Evolutionary conservation across 2,329 filamentous ascomycete genomes (phyloP).

Genomic region (Metarhizium brunneum): DNA sequence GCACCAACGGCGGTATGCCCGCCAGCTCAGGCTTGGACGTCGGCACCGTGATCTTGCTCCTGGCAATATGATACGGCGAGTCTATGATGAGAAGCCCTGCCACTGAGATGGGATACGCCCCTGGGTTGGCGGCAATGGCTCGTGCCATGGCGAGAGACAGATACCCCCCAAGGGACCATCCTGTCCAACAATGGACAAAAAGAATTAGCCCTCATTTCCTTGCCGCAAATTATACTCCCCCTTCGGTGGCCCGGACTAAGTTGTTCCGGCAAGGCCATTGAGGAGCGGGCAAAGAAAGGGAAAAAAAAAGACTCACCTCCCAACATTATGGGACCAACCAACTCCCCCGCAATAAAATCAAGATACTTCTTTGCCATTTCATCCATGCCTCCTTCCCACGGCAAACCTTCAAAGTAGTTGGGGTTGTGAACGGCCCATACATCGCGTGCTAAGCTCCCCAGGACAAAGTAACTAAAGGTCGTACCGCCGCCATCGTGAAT

Average conservation of each 20-base stretch:
- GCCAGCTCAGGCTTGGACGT: slow-evolving; percentile 11
- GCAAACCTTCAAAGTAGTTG: slow-evolving; percentile 14
- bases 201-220: background rate
- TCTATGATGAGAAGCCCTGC: slow-evolving; percentile 20
- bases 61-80: slow-evolving; percentile 17
- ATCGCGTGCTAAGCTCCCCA: slow-evolving; percentile 17
- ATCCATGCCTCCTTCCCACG: slow-evolving; percentile 19
- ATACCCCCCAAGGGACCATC: slow-evolving; percentile 22
- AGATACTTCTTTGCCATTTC: slow-evolving; percentile 20
- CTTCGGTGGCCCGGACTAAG: background rate
- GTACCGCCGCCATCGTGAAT: slow-evolving; percentile 23
- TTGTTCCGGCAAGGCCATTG: background rate
- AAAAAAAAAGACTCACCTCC: slow-evolving; percentile 11
- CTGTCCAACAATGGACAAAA: slow-evolving; percentile 5
- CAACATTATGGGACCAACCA: slow-evolving; percentile 16
- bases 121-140: slow-evolving; percentile 14
- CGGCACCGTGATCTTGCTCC: slow-evolving; percentile 7
- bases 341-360: slow-evolving; percentile 11
- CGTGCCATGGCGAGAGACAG: slow-evolving; percentile 17
- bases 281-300: background rate
- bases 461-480: slow-evolving; percentile 19
- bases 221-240: background rate
- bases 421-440: slow-evolving; percentile 23
- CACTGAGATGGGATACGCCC: slow-evolving; percentile 12
- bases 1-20: slow-evolving; percentile 16